These are phyloP conservation scores for Hirsutella minnesotensis DNA, from an alignment of 2,329 filamentous ascomycete species.

Conservation along the genomic window DNA sequence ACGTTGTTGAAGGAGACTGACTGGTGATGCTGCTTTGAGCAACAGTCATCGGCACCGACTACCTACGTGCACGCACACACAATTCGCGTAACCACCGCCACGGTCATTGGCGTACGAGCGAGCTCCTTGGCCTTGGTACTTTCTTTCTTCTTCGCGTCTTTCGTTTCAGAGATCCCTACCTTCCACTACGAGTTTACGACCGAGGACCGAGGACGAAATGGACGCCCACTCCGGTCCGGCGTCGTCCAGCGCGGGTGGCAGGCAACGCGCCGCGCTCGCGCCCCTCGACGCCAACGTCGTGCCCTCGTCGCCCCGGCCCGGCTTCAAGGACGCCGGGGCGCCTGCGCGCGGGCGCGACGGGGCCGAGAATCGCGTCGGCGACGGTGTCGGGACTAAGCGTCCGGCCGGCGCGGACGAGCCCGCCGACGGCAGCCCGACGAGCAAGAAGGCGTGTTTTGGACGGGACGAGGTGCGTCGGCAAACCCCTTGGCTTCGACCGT, in stretches of 20 bases:
- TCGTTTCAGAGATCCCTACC: too few species aligned
- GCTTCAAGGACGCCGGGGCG: slow-evolving; percentile 3
- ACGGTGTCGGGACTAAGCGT: slow-evolving; percentile 13
- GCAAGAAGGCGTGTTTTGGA: slow-evolving; percentile 23
- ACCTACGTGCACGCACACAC: too few species aligned
- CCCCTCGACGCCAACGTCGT: slow-evolving; percentile 33
- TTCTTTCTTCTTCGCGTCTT: too few species aligned
- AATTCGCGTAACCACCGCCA: too few species aligned
- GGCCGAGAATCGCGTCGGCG: neutral
- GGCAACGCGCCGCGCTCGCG: slow-evolving; percentile 35
- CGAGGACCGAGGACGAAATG: too few species aligned
- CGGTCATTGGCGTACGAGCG: too few species aligned
- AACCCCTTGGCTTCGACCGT: neutral
- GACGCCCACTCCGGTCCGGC: too few species aligned
- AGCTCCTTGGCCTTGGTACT: too few species aligned
- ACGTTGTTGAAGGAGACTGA: too few species aligned
- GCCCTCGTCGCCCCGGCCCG: slow-evolving; percentile 13
- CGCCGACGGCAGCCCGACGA: slow-evolving; percentile 9
- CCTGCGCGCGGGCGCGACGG: neutral
- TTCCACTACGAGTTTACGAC: too few species aligned
- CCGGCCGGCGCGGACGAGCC: slow-evolving; percentile 11
- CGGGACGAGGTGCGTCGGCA: slow-evolving; percentile 13
- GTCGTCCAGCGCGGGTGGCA: neutral
- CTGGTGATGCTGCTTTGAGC: too few species aligned
- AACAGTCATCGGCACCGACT: too few species aligned